Conservation (phyloP, 805 yeast species). For the Ogataea polymorpha region DNA sequence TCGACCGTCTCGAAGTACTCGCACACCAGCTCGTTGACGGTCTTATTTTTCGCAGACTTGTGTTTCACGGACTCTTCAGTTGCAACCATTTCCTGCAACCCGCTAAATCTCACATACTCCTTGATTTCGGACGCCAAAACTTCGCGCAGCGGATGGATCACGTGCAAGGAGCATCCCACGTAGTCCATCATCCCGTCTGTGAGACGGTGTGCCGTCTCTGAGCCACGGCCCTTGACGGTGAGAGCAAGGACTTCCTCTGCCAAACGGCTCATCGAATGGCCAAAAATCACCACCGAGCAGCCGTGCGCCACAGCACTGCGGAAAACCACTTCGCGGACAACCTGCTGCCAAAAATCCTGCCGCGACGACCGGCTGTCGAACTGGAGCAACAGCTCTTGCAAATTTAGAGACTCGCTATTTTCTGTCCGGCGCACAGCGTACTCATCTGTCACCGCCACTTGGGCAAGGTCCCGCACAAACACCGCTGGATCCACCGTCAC, state of each 20-base stretch:
- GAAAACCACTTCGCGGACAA: conserved; percentile 46
- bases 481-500: conserved; percentile 41
- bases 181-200: conserved; percentile 41
- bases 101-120: conserved; percentile 46
- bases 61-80: conserved; percentile 19
- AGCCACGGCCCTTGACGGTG: conserved; percentile 85
- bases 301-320: conserved; percentile 42
- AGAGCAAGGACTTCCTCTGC: conserved; percentile 78
- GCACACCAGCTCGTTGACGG: conserved; percentile 75
- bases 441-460: conserved; percentile 23
- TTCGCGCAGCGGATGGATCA: conserved; percentile 73
- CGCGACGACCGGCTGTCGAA: conserved; percentile 56
- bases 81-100: conserved; percentile 35
- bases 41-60: conserved; percentile 63
- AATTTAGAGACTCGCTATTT: background rate
- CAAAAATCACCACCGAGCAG: conserved; percentile 62
- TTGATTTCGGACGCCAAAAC: conserved; percentile 65
- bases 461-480: conserved; percentile 33
- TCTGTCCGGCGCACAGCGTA: background rate
- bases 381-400: conserved; percentile 37
- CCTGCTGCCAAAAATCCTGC: conserved; percentile 55
- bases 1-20: conserved; percentile 73
- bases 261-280: conserved; percentile 77
- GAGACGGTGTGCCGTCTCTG: conserved; percentile 51
- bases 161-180: conserved; percentile 36